Percentiles rank a stretch among this genome's conserved stretches.
Evolutionary conservation across 768 basidiomycete species (phyloP).

Genomic region (Tubosaeta sp.): DNA sequence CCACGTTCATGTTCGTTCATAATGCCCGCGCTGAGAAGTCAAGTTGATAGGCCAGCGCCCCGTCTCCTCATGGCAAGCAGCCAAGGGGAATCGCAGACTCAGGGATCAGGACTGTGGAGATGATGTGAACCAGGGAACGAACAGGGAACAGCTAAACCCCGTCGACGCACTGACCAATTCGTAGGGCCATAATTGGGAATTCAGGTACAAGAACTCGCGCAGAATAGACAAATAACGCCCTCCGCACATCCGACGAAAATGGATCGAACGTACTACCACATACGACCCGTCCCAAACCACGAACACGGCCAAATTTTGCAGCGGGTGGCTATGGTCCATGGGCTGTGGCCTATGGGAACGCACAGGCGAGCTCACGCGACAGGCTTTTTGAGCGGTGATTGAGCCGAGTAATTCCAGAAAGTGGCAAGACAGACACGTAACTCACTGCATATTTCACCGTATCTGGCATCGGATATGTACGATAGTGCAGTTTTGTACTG

Average conservation of each 20-base stretch:
- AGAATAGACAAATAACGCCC: neutral
- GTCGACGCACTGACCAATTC: neutral
- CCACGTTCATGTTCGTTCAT: neutral
- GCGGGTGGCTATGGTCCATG: too few species aligned
- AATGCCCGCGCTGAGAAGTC: constrained; percentile 3
- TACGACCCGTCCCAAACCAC: too few species aligned
- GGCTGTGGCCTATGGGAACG: too few species aligned
- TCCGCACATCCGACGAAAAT: neutral
- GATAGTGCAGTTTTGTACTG: too few species aligned
- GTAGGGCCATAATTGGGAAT: neutral
- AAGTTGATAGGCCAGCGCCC: neutral
- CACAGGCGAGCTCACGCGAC: neutral
- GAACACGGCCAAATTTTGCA: too few species aligned
- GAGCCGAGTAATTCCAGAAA: too few species aligned
- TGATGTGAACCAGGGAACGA: neutral
- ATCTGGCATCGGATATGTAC: too few species aligned
- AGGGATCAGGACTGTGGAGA: neutral
- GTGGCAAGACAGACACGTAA: neutral
- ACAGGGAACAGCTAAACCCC: neutral
- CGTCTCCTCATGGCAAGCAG: neutral
- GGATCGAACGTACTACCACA: neutral
- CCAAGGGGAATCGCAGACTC: neutral
- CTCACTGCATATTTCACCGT: neutral
- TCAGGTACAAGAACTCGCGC: neutral
- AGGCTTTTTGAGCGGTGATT: neutral